Base-by-base conservation (phyloP, 2,329 filamentous ascomycete genomes). In the Drechslerella coelobrocha region DNA sequence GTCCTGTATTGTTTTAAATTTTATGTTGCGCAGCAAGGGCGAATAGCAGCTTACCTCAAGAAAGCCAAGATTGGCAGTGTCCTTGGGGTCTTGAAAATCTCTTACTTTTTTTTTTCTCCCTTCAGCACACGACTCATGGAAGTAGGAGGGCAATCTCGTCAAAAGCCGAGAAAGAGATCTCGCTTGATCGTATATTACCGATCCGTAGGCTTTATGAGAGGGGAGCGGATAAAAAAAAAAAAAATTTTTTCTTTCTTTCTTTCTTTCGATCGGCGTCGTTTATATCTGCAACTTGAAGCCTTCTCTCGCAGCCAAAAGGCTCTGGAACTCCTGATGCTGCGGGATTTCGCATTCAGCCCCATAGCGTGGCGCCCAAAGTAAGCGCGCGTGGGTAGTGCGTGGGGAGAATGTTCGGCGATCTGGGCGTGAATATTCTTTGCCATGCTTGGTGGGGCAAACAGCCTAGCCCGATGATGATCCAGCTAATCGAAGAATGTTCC, bases 401-500 rank as follows among this genome's bases (percentile, higher is more conserved):
- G 17, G 2, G 47, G 47, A 45, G 5, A 6, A 7, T 51, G 47
- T 51, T 51, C 47, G 41, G 41, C 41, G 41, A 45, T 19, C 41
- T 45, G 41, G 19, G 5, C n/a, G 2, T 19, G 5, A 17, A 7
- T n/a, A n/a, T n/a, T n/a, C n/a, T n/a, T n/a, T n/a, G n/a, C n/a
- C n/a, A n/a, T n/a, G n/a, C n/a, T n/a, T n/a, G n/a, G n/a, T n/a
- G n/a, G n/a, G n/a, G n/a, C n/a, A n/a, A n/a, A n/a, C n/a, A n/a
- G n/a, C n/a, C n/a, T n/a, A n/a, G n/a, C n/a, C n/a, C n/a, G n/a
- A n/a, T n/a, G n/a, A n/a, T n/a, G 14, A 57, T 48, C 51, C 54
- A 37, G 29, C 60, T 19, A 55, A 61, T 57, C 50, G 26, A 19
- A 56, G 60, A 69, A 69, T 62, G n/a, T 45, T 62, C 65, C 65